Percentiles rank a stretch among this genome's conserved stretches.
These are phyloP conservation scores for Candida boidinii DNA, from an alignment of 805 yeast genomes.

Conservation along the genomic window DNA sequence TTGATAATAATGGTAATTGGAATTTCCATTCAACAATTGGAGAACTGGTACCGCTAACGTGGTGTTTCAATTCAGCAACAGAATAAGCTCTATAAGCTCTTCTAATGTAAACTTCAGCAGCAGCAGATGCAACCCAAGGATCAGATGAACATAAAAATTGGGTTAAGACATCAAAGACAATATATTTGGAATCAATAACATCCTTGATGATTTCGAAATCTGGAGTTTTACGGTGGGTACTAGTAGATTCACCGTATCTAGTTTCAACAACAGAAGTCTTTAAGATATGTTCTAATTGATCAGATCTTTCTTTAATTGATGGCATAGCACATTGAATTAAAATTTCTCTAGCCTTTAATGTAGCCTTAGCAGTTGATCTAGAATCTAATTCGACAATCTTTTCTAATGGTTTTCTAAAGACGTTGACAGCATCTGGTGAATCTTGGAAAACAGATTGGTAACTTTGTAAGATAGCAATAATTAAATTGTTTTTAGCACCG, in stretches of 20 bases:
- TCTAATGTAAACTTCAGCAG: constrained; percentile 93
- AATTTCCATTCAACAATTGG: constrained; percentile 86
- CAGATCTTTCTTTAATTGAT: constrained; percentile 90
- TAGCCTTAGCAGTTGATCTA: constrained; percentile 86
- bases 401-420: constrained; percentile 65
- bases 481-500: constrained; percentile 84
- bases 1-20: constrained; percentile 65
- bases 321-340: constrained; percentile 96
- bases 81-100: constrained; percentile 96
- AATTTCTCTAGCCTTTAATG: constrained; percentile 91
- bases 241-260: constrained; percentile 75
- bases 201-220: constrained; percentile 73
- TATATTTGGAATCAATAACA: constrained; percentile 92
- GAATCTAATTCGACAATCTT: constrained; percentile 82
- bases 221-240: constrained; percentile 71
- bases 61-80: constrained; percentile 66
- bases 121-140: constrained; percentile 87
- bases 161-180: constrained; percentile 91
- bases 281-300: constrained; percentile 93
- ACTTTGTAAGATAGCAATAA: constrained; percentile 74
- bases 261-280: constrained; percentile 86
- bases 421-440: constrained; percentile 55
- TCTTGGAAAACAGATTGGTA: constrained; percentile 76
- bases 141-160: constrained; percentile 82
- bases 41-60: constrained; percentile 34